A percentile compares a stretch with the other conserved stretches of the same genome.
Conservation (phyloP, 768 basidiomycete genomes). For the Amanita jacksonii region DNA sequence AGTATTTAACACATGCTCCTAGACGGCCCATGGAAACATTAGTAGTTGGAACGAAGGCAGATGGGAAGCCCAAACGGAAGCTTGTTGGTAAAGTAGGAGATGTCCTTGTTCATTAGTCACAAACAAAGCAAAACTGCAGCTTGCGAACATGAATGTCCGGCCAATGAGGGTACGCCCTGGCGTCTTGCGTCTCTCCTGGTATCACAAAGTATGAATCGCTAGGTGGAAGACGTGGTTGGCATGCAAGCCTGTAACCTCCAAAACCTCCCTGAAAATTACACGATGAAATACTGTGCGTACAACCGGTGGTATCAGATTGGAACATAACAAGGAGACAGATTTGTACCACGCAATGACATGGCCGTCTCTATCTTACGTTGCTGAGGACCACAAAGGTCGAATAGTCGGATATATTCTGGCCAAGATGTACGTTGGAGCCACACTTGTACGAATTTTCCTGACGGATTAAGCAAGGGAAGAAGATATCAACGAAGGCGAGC, state of each 20-base stretch:
- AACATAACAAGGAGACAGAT: constrained; percentile 29
- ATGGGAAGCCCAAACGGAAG: constrained; percentile 35
- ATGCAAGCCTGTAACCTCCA: constrained; percentile 97
- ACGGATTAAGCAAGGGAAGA: constrained; percentile 46
- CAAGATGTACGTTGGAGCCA: constrained; percentile 64
- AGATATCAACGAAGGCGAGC: constrained; percentile 48
- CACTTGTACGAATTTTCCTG: neutral
- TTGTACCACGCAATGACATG: constrained; percentile 92
- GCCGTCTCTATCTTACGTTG: constrained; percentile 91
- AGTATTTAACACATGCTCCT: constrained; percentile 19
- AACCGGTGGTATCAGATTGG: constrained; percentile 2
- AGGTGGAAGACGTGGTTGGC: constrained; percentile 84
- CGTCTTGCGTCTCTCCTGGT: neutral
- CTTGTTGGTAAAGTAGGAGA: constrained; percentile 34
- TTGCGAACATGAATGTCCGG: constrained; percentile 32
- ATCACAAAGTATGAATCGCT: constrained; percentile 1
- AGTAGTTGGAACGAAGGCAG: constrained; percentile 31
- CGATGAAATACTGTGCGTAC: constrained; percentile 65
- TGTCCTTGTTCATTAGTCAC: constrained; percentile 27
- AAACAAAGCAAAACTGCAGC: constrained; percentile 5
- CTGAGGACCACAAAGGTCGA: constrained; percentile 83
- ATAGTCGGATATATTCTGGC: constrained; percentile 94
- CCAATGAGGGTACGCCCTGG: constrained; percentile 26
- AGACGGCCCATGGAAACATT: constrained; percentile 29
- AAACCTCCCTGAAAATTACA: constrained; percentile 93